A percentile compares a stretch with the other conserved stretches of the same genome.
These are phyloP conservation scores for Stephanodiscus minutulus DNA, from an alignment of 108 stramenopile species.

Conservation along the genomic window DNA sequence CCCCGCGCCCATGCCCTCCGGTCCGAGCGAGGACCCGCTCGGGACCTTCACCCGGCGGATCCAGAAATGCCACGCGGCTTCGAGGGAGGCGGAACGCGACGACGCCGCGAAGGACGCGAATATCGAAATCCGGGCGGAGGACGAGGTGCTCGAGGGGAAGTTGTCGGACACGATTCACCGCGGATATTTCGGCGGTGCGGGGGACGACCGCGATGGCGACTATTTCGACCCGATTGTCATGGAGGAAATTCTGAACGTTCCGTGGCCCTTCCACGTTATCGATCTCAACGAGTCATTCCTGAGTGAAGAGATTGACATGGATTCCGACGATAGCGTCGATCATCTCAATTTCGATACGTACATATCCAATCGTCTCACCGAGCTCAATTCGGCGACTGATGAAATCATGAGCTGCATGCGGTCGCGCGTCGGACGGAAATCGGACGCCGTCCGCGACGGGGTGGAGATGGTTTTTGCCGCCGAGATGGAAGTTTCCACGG, in stretches of 20 bases:
- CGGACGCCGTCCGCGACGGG: slow-evolving; percentile 23
- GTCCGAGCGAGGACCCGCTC: slow-evolving; percentile 14
- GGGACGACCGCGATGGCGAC: slow-evolving; percentile 20
- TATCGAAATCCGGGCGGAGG: neutral
- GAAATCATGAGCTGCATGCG: slow-evolving; percentile 33
- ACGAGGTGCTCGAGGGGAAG: slow-evolving; percentile 26
- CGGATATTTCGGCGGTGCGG: slow-evolving; percentile 17
- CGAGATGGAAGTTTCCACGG: slow-evolving; percentile 36
- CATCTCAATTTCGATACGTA: slow-evolving; percentile 46
- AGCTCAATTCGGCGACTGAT: slow-evolving; percentile 34
- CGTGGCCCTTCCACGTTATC: slow-evolving; percentile 46
- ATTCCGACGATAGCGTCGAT: slow-evolving; percentile 17
- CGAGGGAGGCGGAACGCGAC: no score
- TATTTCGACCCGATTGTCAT: slow-evolving; percentile 45
- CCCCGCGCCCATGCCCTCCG: slow-evolving; percentile 33
- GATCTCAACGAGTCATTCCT: slow-evolving; percentile 40
- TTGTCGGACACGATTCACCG: slow-evolving; percentile 33
- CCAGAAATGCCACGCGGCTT: slow-evolving; percentile 25
- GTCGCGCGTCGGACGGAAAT: slow-evolving; percentile 29
- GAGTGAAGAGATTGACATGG: slow-evolving; percentile 13
- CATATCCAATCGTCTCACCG: slow-evolving; percentile 41
- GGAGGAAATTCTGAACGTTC: slow-evolving; percentile 46
- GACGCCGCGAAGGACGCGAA: no score
- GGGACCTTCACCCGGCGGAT: slow-evolving; percentile 41
- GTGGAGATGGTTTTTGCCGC: slow-evolving; percentile 27